A percentile compares a stretch with the other conserved stretches of the same genome.
Conservation (phyloP, 2,329 filamentous ascomycete genomes). For the Aspergillus eucalypticola region DNA sequence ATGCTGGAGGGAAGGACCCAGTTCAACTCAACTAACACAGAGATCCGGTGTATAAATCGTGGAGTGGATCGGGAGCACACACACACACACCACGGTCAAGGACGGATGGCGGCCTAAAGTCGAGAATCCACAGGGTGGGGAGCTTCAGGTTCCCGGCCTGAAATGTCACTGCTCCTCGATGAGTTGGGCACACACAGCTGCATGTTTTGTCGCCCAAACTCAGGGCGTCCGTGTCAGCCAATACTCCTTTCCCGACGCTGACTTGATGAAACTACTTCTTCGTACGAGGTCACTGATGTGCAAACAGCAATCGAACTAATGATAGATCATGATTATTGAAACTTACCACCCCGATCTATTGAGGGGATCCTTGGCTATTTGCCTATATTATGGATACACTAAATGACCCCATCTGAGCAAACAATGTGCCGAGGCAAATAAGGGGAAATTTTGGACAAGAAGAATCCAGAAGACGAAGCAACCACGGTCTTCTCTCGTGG, state of each 20-base stretch:
- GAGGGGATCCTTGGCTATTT: neutral
- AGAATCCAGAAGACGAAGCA: neutral
- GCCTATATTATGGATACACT: neutral
- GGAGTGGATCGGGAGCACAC: neutral
- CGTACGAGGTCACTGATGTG: neutral
- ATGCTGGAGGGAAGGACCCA: neutral
- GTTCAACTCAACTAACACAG: neutral
- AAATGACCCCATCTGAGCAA: neutral
- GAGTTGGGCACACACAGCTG: conserved; percentile 33
- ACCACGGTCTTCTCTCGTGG: neutral
- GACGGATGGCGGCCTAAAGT: conserved; percentile 19
- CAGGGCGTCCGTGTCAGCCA: conserved; percentile 18
- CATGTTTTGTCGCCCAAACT: conserved; percentile 30
- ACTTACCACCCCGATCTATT: neutral
- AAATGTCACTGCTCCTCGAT: conserved; percentile 16
- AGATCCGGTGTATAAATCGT: neutral
- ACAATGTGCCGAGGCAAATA: neutral
- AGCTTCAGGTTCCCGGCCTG: conserved; percentile 17
- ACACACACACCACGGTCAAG: conserved; percentile 3
- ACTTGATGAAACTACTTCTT: neutral
- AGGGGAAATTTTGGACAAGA: neutral
- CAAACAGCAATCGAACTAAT: conserved; percentile 12
- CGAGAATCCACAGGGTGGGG: conserved; percentile 19
- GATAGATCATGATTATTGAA: neutral
- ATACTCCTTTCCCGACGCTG: conserved; percentile 6